Conservation (phyloP, 164 flowering plant genomes). For the Vitis rotundifolia region DNA sequence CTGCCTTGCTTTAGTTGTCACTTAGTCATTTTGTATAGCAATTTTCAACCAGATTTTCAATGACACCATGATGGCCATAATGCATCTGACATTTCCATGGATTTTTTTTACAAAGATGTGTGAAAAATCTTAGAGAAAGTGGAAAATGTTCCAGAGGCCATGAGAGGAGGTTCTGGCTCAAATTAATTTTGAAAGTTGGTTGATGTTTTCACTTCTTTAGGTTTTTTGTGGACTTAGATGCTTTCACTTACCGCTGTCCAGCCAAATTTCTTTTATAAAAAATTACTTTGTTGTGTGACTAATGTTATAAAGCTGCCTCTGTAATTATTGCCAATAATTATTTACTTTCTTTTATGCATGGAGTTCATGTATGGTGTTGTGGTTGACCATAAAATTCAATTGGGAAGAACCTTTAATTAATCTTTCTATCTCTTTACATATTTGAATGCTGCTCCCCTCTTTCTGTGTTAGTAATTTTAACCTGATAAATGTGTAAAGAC, state of each 20-base stretch:
- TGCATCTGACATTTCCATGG: not conserved
- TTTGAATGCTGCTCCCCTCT: not conserved
- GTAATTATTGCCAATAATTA: not conserved
- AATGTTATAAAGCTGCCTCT: not conserved
- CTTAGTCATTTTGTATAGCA: not conserved
- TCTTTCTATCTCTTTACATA: not conserved
- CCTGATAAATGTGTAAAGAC: no score
- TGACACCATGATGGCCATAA: not conserved
- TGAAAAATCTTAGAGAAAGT: not conserved
- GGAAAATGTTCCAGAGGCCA: not conserved
- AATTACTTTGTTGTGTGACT: not conserved
- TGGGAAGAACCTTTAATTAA: not conserved
- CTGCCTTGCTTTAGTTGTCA: not conserved
- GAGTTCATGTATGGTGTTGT: not conserved
- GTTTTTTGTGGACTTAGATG: not conserved
- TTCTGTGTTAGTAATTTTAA: not conserved
- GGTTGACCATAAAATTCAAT: not conserved
- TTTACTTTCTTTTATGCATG: not conserved
- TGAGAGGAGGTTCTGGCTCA: not conserved
- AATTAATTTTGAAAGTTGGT: no score
- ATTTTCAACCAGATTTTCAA: not conserved
- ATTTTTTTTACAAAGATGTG: not conserved
- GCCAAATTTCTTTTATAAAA: not conserved
- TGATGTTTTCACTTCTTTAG: not conserved
- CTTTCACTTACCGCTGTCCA: not conserved